phyloP scores from a whole-genome alignment of 495 filamentous ascomycete genomes.

The Podospora bellae-mahoneyi region DNA sequence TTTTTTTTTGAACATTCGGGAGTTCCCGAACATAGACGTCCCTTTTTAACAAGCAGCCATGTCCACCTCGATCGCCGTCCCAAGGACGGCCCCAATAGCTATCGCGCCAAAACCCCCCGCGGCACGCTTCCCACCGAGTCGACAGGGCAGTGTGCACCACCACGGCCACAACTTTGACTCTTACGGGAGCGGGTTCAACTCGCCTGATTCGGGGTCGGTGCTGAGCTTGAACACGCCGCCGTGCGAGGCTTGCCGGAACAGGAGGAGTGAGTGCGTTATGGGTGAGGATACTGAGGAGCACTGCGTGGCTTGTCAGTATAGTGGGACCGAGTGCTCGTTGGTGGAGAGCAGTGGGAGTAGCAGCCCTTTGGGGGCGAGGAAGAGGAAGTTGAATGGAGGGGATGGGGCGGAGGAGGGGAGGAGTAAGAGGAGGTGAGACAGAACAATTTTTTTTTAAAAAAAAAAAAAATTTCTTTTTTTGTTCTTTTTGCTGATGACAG shows the following conservation, averaged over 20 bases:
- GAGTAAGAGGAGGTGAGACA: conserved; percentile 55
- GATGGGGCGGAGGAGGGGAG: conserved; percentile 48
- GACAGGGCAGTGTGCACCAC: conserved; percentile 41
- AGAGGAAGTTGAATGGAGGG: conserved; percentile 65
- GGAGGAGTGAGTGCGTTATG: conserved; percentile 88
- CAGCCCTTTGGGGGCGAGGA: conserved; percentile 63
- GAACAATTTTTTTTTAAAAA: background rate
- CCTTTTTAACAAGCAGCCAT: conserved; percentile 30
- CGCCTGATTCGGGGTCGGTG: conserved; percentile 48
- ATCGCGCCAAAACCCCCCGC: conserved; percentile 52
- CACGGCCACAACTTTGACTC: conserved; percentile 25
- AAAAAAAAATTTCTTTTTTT: background rate
- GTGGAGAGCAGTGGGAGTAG: conserved; percentile 31
- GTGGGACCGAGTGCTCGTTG: conserved; percentile 61
- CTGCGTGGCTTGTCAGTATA: conserved; percentile 62
- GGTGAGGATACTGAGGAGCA: conserved; percentile 59
- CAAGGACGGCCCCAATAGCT: conserved; percentile 55
- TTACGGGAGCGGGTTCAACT: conserved; percentile 47
- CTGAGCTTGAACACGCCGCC: conserved; percentile 30
- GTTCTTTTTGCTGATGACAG: too few species aligned
- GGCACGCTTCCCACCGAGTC: conserved; percentile 38
- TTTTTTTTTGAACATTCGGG: background rate
- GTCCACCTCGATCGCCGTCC: conserved; percentile 47
- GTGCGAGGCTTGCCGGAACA: conserved; percentile 67
- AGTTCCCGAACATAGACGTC: background rate